Conservation (phyloP, 768 basidiomycete genomes). For the Russula virescens region DNA sequence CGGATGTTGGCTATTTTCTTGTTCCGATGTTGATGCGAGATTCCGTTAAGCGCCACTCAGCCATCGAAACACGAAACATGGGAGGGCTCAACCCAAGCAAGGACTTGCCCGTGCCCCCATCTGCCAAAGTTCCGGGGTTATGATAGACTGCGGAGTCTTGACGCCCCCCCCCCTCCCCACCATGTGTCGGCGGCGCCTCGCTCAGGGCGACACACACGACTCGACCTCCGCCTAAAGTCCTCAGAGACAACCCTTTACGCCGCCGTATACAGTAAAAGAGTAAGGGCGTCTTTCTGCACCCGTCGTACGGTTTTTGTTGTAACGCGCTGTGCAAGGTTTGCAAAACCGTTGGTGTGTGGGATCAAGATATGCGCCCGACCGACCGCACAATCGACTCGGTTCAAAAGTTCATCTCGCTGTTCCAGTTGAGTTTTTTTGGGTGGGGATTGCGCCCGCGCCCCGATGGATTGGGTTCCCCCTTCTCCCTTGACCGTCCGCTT, state of each 20-base stretch:
- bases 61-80: not conserved
- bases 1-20: not conserved
- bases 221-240: too few relatives aligned
- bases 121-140: not conserved
- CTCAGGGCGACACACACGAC: not conserved
- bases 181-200: too few relatives aligned
- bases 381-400: not conserved
- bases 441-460: too few relatives aligned
- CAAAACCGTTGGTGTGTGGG: too few relatives aligned
- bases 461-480: too few relatives aligned
- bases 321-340: not conserved
- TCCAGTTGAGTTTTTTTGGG: too few relatives aligned
- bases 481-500: not conserved
- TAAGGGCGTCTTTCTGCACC: too few relatives aligned
- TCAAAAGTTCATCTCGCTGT: too few relatives aligned
- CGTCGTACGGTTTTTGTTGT: not conserved
- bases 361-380: too few relatives aligned
- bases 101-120: not conserved
- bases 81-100: not conserved
- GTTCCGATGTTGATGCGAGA: not conserved
- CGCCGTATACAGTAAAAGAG: too few relatives aligned
- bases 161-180: not conserved
- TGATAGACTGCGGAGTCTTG: not conserved
- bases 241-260: too few relatives aligned
- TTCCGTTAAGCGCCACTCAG: not conserved